A percentile compares a stretch with the other conserved stretches of the same genome.
These are phyloP conservation scores for Ilyonectria sp. DNA, from an alignment of 2,329 filamentous ascomycete species.

Conservation along the genomic window DNA sequence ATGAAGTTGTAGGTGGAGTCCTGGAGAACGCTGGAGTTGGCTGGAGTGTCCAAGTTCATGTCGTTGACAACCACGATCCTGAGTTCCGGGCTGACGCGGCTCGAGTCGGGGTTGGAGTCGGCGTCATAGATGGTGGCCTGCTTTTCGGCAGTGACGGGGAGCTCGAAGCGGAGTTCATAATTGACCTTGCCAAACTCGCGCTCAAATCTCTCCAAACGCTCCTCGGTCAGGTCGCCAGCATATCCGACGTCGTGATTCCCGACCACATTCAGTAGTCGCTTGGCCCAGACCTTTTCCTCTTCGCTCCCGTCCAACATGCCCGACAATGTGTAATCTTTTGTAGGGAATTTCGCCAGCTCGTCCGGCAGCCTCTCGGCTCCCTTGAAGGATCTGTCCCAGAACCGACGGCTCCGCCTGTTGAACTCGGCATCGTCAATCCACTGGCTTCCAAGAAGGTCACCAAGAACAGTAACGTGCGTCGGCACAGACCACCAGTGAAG, in stretches of 20 bases:
- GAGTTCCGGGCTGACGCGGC: slow-evolving; percentile 75
- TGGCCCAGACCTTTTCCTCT: slow-evolving; percentile 74
- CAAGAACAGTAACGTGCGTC: slow-evolving; percentile 90
- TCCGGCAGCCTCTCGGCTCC: slow-evolving; percentile 76
- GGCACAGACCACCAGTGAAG: slow-evolving; percentile 88
- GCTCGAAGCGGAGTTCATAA: slow-evolving; percentile 85
- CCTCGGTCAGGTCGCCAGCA: slow-evolving; percentile 87
- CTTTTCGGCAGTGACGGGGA: slow-evolving; percentile 61
- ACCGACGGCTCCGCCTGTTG: slow-evolving; percentile 77
- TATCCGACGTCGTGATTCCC: slow-evolving; percentile 99
- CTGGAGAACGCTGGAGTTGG: slow-evolving; percentile 76
- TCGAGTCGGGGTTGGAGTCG: slow-evolving; percentile 61
- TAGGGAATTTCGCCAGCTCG: slow-evolving; percentile 65
- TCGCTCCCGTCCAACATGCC: slow-evolving; percentile 63
- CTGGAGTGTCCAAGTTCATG: slow-evolving; percentile 93
- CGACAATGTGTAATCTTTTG: slow-evolving; percentile 64
- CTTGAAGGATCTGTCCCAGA: slow-evolving; percentile 86
- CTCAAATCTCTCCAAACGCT: slow-evolving; percentile 86
- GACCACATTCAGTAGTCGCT: slow-evolving; percentile 87
- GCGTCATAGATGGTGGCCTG: slow-evolving; percentile 60
- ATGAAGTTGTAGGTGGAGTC: slow-evolving; percentile 84
- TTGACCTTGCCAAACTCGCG: slow-evolving; percentile 88
- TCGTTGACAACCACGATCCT: slow-evolving; percentile 91
- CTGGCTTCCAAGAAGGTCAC: slow-evolving; percentile 93
- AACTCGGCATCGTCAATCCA: slow-evolving; percentile 95